A percentile compares a stretch with the other conserved stretches of the same genome.
phyloP scores from a whole-genome alignment of 2,329 filamentous ascomycete genomes.

The Ophiosphaerella herpotricha region DNA sequence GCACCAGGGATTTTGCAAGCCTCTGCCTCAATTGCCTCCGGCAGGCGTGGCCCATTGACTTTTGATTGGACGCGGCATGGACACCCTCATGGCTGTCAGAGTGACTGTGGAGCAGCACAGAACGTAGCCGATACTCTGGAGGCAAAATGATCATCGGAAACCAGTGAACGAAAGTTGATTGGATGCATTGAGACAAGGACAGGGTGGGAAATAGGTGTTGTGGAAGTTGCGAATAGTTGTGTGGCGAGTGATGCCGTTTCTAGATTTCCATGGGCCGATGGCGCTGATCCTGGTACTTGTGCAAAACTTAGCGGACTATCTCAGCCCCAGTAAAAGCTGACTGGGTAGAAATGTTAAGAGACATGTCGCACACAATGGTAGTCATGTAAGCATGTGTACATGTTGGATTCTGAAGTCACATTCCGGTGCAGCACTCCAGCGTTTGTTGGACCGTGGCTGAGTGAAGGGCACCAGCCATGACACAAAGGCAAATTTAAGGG shows the following conservation, averaged over 20 bases:
- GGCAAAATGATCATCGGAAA: conserved; percentile 42
- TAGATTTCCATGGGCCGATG: conserved; percentile 41
- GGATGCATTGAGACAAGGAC: conserved; percentile 21
- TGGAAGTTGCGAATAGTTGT: conserved; percentile 30
- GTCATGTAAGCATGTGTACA: background rate
- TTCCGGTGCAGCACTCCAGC: background rate
- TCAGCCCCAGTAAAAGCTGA: background rate
- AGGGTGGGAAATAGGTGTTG: conserved; percentile 22
- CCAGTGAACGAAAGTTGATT: conserved; percentile 15
- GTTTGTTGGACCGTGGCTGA: background rate
- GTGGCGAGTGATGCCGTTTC: conserved; percentile 45
- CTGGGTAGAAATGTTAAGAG: background rate
- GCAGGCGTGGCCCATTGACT: conserved; percentile 13
- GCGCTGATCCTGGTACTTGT: conserved; percentile 37
- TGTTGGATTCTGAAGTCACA: background rate
- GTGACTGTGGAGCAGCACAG: conserved; percentile 35
- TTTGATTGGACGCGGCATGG: conserved; percentile 35
- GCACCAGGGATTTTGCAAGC: conserved; percentile 34
- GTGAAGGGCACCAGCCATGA: background rate
- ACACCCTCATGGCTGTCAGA: conserved; percentile 35
- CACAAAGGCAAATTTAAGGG: background rate
- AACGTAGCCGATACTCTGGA: conserved; percentile 39
- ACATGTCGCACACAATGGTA: background rate
- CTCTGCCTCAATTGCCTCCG: conserved; percentile 44
- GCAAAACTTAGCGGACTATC: conserved; percentile 37